Percentiles rank a stretch among this genome's conserved stretches.
Evolutionary conservation across 139 green algal genomes (phyloP).

Genomic region (Mychonastes homosphaera): DNA sequence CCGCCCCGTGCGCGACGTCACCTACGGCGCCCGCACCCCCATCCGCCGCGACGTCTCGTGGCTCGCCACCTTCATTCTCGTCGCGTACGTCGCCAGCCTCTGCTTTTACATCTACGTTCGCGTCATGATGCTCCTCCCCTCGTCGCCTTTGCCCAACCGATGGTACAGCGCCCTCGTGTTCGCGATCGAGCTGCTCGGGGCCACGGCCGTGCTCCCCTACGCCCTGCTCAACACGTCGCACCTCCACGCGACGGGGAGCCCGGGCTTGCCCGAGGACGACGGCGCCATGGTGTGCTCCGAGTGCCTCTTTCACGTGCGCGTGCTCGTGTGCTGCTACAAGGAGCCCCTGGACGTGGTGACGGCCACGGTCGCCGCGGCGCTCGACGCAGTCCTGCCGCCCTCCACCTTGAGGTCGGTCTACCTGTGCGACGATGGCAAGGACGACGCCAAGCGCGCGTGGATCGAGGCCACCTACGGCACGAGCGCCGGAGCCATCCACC

Average conservation of each 20-base stretch:
- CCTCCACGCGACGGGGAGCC: background rate
- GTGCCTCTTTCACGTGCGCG: slow-evolving; percentile 22
- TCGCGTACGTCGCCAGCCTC: no score
- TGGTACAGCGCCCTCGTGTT: slow-evolving; percentile 23
- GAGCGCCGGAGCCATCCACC: no score
- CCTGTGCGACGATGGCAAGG: slow-evolving; percentile 27
- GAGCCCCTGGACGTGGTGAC: slow-evolving; percentile 11
- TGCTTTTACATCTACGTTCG: no score
- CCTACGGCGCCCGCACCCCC: no score
- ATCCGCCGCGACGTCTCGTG: no score
- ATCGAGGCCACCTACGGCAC: no score
- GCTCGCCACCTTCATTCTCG: no score
- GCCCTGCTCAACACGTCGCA: slow-evolving; percentile 16
- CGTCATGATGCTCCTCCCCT: no score
- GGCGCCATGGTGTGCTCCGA: background rate
- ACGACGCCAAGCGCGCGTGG: slow-evolving; percentile 16
- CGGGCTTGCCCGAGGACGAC: slow-evolving; percentile 10
- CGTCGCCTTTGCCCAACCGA: no score
- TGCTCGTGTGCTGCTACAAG: slow-evolving; percentile 31
- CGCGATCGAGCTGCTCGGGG: slow-evolving; percentile 21
- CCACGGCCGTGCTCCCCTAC: slow-evolving; percentile 23
- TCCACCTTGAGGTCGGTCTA: slow-evolving; percentile 21
- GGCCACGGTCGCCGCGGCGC: slow-evolving; percentile 8
- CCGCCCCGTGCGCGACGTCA: no score
- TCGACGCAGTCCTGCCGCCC: slow-evolving; percentile 5